These are phyloP conservation scores for Backusella psychrophila DNA, from an alignment of 192 early-diverging fungal species.

Conservation along the genomic window DNA sequence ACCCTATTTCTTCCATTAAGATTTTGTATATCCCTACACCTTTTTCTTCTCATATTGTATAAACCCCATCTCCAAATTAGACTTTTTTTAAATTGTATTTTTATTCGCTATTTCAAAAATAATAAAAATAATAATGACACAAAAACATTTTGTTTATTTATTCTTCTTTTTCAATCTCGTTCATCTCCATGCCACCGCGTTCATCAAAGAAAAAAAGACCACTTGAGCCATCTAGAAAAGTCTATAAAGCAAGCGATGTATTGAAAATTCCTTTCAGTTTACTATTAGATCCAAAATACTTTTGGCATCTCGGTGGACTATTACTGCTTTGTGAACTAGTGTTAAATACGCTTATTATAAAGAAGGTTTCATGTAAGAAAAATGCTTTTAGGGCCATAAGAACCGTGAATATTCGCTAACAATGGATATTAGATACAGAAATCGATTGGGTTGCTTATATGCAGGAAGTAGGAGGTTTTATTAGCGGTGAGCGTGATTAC, in stretches of 20 bases:
- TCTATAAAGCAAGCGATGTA: conserved; percentile 16
- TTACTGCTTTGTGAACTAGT: conserved; percentile 51
- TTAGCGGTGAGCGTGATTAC: conserved; percentile 85
- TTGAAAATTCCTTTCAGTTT: conserved; percentile 16
- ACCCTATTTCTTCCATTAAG: conserved; percentile 91
- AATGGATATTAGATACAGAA: conserved; percentile 69
- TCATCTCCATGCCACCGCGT: background rate
- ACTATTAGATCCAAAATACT: conserved; percentile 43
- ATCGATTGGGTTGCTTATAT: conserved; percentile 98
- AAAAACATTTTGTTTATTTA: background rate
- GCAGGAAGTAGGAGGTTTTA: conserved; percentile 82
- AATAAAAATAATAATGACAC: conserved; percentile 4
- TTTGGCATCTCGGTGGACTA: conserved; percentile 44
- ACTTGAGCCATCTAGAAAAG: background rate
- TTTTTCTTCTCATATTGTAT: background rate
- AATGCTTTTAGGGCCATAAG: background rate
- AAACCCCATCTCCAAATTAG: background rate
- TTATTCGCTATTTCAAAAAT: background rate
- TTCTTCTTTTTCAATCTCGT: background rate
- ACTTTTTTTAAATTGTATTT: background rate
- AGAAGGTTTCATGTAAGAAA: conserved; percentile 57
- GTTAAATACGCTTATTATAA: conserved; percentile 55
- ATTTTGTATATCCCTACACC: conserved; percentile 3
- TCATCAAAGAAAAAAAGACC: conserved; percentile 4
- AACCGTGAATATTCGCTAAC: background rate